Conservation (phyloP, 192 early-diverging fungal genomes). For the Phlyctochytrium arcticum region DNA sequence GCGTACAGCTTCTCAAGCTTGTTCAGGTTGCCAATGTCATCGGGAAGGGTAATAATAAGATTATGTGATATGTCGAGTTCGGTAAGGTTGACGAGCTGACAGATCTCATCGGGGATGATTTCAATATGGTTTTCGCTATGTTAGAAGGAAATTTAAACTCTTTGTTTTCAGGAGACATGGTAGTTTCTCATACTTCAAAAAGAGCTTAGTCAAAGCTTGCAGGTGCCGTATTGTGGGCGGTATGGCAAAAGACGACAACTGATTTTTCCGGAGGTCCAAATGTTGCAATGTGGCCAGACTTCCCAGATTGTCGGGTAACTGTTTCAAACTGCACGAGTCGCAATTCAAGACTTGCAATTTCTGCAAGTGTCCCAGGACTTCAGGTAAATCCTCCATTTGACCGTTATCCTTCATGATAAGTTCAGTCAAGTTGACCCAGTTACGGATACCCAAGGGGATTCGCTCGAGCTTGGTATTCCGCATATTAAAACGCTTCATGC, state of each 20-base stretch:
- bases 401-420: conserved; percentile 39
- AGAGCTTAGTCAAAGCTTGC: conserved; percentile 26
- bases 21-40: conserved; percentile 36
- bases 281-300: conserved; percentile 24
- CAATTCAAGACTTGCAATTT: conserved; percentile 28
- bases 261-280: conserved; percentile 45
- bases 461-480: conserved; percentile 34
- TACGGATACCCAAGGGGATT: conserved; percentile 36
- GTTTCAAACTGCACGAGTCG: conserved; percentile 32
- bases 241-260: conserved; percentile 34
- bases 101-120: conserved; percentile 45
- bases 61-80: conserved; percentile 45
- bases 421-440: conserved; percentile 36
- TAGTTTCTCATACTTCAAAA: conserved; percentile 23
- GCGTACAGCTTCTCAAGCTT: conserved; percentile 35
- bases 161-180: background rate
- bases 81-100: conserved; percentile 26
- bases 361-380: conserved; percentile 20
- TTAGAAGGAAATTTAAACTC: conserved; percentile 4
- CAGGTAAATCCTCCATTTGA: conserved; percentile 46
- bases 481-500: conserved; percentile 32
- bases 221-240: conserved; percentile 33
- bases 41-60: conserved; percentile 34
- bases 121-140: conserved; percentile 41
- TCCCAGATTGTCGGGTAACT: conserved; percentile 38